Conservation (phyloP, 768 basidiomycete species). For the Phanerodontia chrysosporium region DNA sequence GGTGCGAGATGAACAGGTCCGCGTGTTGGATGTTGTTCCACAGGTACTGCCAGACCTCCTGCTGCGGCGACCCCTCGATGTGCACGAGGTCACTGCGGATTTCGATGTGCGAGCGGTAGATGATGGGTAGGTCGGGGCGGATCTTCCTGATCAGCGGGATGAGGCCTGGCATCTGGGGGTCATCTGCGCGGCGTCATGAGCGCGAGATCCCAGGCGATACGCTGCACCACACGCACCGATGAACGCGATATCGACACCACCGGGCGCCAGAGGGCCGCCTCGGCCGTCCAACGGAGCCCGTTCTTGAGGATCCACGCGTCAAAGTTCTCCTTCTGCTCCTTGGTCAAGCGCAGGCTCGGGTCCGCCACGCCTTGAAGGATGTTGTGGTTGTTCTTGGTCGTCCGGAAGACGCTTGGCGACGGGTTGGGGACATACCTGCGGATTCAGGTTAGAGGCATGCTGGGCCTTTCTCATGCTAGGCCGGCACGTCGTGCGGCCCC, state of each 20-base stretch:
- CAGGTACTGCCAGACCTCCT: constrained; percentile 92
- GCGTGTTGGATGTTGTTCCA: constrained; percentile 89
- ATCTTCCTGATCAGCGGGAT: constrained; percentile 89
- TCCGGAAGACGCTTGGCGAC: constrained; percentile 85
- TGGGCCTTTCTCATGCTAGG: background rate
- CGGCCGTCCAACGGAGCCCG: constrained; percentile 81
- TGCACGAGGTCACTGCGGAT: constrained; percentile 84
- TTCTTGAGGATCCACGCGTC: constrained; percentile 90
- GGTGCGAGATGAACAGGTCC: constrained; percentile 91
- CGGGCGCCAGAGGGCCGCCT: constrained; percentile 77
- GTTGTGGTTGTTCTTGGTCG: constrained; percentile 94
- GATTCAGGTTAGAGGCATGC: constrained; percentile 6
- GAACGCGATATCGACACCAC: constrained; percentile 85
- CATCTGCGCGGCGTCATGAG: constrained; percentile 40
- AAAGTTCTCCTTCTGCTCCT: constrained; percentile 74
- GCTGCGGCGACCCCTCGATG: constrained; percentile 75
- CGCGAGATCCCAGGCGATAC: background rate
- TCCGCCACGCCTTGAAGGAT: constrained; percentile 90
- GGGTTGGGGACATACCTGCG: constrained; percentile 84
- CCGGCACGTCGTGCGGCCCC: constrained; percentile 1
- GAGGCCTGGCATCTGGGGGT: constrained; percentile 91
- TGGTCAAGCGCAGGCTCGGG: constrained; percentile 70
- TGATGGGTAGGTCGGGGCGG: constrained; percentile 70
- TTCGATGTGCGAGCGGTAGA: constrained; percentile 95
- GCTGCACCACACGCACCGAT: constrained; percentile 49